Conservation (phyloP, 108 stramenopile species). For the Skeletonema costatum region DNA sequence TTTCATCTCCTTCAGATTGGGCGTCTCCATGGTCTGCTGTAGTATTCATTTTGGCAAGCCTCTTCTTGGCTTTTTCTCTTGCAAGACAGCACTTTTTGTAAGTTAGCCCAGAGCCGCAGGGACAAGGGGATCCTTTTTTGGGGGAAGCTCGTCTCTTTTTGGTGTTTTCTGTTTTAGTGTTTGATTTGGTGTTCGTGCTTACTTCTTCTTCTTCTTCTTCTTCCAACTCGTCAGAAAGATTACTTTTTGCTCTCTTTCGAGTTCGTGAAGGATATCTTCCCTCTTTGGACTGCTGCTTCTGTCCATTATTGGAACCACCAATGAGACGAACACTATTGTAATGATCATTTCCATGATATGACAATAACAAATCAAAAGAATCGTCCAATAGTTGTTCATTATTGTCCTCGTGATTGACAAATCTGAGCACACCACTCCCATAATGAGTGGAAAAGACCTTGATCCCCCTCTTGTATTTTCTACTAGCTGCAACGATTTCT, state of each 20-base stretch:
- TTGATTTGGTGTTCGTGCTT: neutral
- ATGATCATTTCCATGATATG: conserved; percentile 86
- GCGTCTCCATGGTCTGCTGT: conserved; percentile 6
- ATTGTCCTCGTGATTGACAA: conserved; percentile 34
- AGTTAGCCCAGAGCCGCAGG: conserved; percentile 63
- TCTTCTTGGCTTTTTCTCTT: conserved; percentile 41
- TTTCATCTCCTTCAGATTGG: conserved; percentile 37
- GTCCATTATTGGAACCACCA: neutral
- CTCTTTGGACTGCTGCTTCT: conserved; percentile 9
- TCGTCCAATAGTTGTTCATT: neutral
- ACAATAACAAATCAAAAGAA: conserved; percentile 59
- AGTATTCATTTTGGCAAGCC: conserved; percentile 19
- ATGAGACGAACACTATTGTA: conserved; percentile 78
- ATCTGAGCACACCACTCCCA: conserved; percentile 57
- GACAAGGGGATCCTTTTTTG: conserved; percentile 59
- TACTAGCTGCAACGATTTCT: conserved; percentile 82
- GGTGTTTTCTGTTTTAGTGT: neutral
- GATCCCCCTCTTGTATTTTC: conserved; percentile 70
- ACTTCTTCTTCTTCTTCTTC: neutral
- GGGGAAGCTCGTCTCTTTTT: conserved; percentile 1
- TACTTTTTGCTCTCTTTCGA: neutral
- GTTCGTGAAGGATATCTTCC: neutral
- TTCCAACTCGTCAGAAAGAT: neutral
- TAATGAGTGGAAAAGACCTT: conserved; percentile 62
- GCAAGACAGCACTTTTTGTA: conserved; percentile 75